Evolutionary conservation across 176 grass and related monocot species (phyloP).

Genomic region (Hyparrhenia diplandra): DNA sequence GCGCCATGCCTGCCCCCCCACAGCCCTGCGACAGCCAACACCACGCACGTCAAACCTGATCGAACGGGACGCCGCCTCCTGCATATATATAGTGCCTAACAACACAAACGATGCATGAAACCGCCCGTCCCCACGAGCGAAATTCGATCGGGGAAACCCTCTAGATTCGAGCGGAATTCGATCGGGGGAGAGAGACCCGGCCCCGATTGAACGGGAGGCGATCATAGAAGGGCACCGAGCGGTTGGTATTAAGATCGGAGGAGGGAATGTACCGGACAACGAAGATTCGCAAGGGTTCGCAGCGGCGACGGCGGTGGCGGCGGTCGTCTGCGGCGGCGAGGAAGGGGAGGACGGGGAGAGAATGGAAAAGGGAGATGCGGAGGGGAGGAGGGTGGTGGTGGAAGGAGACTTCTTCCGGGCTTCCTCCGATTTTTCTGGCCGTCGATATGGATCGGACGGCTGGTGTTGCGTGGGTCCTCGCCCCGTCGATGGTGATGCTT

Average conservation of each 20-base stretch:
- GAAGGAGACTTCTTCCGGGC: conserved; percentile 7
- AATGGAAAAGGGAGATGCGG: background rate
- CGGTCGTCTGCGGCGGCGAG: background rate
- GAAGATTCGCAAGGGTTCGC: conserved; percentile 11
- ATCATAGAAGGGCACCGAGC: background rate
- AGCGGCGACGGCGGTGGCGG: background rate
- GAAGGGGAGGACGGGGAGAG: background rate
- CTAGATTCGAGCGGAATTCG: conserved; percentile 1
- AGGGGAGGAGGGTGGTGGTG: background rate
- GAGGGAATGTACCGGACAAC: conserved; percentile 29
- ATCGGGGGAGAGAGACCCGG: background rate
- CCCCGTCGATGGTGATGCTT: background rate
- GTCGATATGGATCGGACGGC: conserved; percentile 37
- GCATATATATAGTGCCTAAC: background rate
- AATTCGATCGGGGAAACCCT: background rate
- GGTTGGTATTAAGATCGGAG: background rate
- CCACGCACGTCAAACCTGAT: conserved; percentile 30
- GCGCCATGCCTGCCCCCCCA: conserved; percentile 42
- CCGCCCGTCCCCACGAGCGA: background rate
- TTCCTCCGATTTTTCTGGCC: conserved; percentile 24
- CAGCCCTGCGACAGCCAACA: conserved; percentile 17
- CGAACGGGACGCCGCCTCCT: background rate
- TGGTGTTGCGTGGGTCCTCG: background rate
- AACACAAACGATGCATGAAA: background rate
- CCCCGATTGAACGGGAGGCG: background rate